A percentile compares a stretch with the other conserved stretches of the same genome.
Conservation (phyloP, 495 filamentous ascomycete genomes). For the Neohortaea acidophila region DNA sequence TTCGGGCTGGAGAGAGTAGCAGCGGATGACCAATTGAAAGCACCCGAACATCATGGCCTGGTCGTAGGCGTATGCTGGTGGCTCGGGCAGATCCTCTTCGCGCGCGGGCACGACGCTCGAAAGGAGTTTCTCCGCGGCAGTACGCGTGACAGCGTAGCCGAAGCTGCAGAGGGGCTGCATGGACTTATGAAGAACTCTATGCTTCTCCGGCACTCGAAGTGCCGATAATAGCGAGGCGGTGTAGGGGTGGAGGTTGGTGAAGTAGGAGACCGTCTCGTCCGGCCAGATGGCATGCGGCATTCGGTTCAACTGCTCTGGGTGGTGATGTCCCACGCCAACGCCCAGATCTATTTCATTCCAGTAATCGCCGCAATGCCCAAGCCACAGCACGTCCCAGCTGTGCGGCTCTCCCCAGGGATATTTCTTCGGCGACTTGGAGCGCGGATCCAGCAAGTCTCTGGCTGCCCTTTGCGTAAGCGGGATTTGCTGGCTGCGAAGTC, state of each 20-base stretch:
- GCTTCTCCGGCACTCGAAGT: conserved; percentile 17
- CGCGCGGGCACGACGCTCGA: conserved; percentile 6
- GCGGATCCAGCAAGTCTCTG: conserved; percentile 8
- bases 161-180: conserved; percentile 32
- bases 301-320: conserved; percentile 14
- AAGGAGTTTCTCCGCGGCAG: conserved; percentile 17
- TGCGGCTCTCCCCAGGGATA: conserved; percentile 18
- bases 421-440: not conserved
- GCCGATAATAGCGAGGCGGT: conserved; percentile 15
- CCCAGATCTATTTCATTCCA: conserved; percentile 9
- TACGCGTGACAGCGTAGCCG: conserved; percentile 30
- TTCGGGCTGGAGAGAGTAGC: conserved; percentile 21
- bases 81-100: conserved; percentile 3
- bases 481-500: conserved; percentile 23
- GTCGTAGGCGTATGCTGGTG: conserved; percentile 14
- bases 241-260: conserved; percentile 12
- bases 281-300: conserved; percentile 15
- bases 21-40: conserved; percentile 13
- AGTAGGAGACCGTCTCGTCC: conserved; percentile 17
- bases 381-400: conserved; percentile 30
- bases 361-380: conserved; percentile 32
- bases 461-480: conserved; percentile 21
- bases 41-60: conserved; percentile 11
- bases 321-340: conserved; percentile 13
- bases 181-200: conserved; percentile 27